These are phyloP conservation scores for Backusella tuberculispora DNA, from an alignment of 192 early-diverging fungal genomes.

Conservation along the genomic window DNA sequence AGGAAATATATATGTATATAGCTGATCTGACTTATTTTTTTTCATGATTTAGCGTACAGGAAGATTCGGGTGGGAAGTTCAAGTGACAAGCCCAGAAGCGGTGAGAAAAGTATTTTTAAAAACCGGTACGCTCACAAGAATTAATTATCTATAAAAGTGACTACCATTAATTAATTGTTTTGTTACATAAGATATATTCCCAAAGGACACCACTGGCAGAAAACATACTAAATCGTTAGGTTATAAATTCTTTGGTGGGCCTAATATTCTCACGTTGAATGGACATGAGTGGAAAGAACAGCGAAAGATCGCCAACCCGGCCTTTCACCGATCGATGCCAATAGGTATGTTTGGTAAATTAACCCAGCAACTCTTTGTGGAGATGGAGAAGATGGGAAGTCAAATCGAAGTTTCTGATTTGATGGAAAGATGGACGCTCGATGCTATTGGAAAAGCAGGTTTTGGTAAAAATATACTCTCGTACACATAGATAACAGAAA, in stretches of 20 bases:
- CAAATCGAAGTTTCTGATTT: not conserved
- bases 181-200: constrained; percentile 17
- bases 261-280: not conserved
- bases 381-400: not conserved
- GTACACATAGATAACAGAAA: not conserved
- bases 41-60: not conserved
- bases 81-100: not conserved
- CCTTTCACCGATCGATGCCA: constrained; percentile 36
- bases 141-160: not conserved
- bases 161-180: not conserved
- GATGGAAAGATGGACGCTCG: constrained; percentile 25
- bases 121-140: not conserved
- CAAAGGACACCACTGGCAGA: constrained; percentile 9
- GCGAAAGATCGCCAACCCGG: constrained; percentile 28
- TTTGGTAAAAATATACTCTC: constrained; percentile 27
- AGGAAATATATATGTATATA: not conserved
- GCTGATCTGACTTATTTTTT: not conserved
- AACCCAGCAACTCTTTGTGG: constrained; percentile 23
- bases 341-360: constrained; percentile 29
- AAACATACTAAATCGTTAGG: not conserved
- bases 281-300: not conserved
- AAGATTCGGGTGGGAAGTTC: not conserved
- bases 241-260: constrained; percentile 12
- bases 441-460: constrained; percentile 34
- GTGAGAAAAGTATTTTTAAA: constrained; percentile 23